Conservation (phyloP, 805 yeast species). For the Candida montana region DNA sequence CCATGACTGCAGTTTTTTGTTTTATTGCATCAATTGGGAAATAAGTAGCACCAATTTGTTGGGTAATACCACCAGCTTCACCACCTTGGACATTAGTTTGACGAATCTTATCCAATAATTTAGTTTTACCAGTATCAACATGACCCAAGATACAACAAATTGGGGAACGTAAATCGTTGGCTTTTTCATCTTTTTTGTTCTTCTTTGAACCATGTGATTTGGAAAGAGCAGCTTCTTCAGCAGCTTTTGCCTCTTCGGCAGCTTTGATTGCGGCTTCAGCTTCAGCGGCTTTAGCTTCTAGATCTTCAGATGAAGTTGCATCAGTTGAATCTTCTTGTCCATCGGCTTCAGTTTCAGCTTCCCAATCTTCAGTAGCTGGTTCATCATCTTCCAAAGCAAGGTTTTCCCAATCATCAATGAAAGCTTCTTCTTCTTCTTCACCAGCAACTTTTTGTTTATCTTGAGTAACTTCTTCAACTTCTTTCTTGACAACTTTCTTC, state of each 20-base stretch:
- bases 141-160: slow-evolving; percentile 99
- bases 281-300: slow-evolving; percentile 25
- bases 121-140: slow-evolving; percentile 99
- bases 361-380: slow-evolving; percentile 48
- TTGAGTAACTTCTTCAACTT: slow-evolving; percentile 16
- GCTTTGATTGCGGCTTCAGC: slow-evolving; percentile 18
- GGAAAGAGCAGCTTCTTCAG: slow-evolving; percentile 23
- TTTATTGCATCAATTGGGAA: slow-evolving; percentile 95
- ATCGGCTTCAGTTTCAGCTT: slow-evolving; percentile 30
- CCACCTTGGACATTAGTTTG: slow-evolving; percentile 99
- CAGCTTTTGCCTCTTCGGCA: slow-evolving; percentile 25
- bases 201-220: slow-evolving; percentile 20
- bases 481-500: slow-evolving; percentile 43
- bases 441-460: slow-evolving; percentile 23
- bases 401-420: slow-evolving; percentile 85
- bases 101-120: slow-evolving; percentile 92
- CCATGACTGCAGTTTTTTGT: slow-evolving; percentile 89
- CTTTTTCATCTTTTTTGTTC: slow-evolving; percentile 22
- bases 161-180: slow-evolving; percentile 85
- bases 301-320: slow-evolving; percentile 24
- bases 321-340: slow-evolving; percentile 23
- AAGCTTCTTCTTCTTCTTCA: slow-evolving; percentile 29
- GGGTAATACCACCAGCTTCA: slow-evolving; percentile 99
- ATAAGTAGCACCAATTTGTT: slow-evolving; percentile 99
- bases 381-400: slow-evolving; percentile 57